A percentile compares a stretch with the other conserved stretches of the same genome.
Evolutionary conservation across 1,284 basidiomycete species (phyloP).

Genomic region (Rhodotorula sp.): DNA sequence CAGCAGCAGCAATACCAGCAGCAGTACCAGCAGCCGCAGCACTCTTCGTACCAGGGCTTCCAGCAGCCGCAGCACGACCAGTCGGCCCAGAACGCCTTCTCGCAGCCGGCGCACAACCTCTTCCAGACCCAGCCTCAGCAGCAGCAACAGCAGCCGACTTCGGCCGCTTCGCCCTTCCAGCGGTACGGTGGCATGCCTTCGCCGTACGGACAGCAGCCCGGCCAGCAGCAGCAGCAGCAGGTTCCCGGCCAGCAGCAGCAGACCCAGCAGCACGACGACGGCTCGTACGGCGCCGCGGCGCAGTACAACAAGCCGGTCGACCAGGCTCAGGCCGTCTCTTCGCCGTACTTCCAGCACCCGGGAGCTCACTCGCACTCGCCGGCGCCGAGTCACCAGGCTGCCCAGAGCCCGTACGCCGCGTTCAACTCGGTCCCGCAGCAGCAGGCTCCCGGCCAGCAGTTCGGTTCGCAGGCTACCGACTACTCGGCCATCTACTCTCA

Average conservation of each 20-base stretch:
- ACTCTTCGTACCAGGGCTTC: conserved; percentile 21
- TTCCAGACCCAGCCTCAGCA: conserved; percentile 22
- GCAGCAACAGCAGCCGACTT: not conserved
- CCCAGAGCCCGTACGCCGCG: conserved; percentile 30
- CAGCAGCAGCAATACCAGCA: conserved; percentile 18
- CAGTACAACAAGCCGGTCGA: conserved; percentile 24
- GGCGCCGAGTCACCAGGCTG: conserved; percentile 24
- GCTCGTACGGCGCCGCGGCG: conserved; percentile 8
- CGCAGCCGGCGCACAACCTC: conserved; percentile 28
- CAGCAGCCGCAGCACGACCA: conserved; percentile 23
- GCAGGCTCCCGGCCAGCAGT: conserved; percentile 31
- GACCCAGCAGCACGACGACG: conserved; percentile 13
- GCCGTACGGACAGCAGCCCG: conserved; percentile 29
- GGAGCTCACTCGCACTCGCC: conserved; percentile 35
- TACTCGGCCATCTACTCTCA: conserved; percentile 39
- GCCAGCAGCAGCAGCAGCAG: conserved; percentile 20
- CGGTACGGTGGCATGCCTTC: conserved; percentile 33
- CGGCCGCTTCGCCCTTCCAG: conserved; percentile 27
- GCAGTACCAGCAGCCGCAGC: conserved; percentile 19
- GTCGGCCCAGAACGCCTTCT: conserved; percentile 29
- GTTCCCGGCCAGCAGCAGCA: conserved; percentile 8
- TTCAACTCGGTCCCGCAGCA: conserved; percentile 36
- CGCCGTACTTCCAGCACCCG: conserved; percentile 40
- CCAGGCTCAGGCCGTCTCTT: conserved; percentile 20
- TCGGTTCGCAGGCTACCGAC: conserved; percentile 35